A percentile compares a stretch with the other conserved stretches of the same genome.
phyloP scores from a whole-genome alignment of 768 basidiomycete genomes.

The Peribolospora kevripleyi region DNA sequence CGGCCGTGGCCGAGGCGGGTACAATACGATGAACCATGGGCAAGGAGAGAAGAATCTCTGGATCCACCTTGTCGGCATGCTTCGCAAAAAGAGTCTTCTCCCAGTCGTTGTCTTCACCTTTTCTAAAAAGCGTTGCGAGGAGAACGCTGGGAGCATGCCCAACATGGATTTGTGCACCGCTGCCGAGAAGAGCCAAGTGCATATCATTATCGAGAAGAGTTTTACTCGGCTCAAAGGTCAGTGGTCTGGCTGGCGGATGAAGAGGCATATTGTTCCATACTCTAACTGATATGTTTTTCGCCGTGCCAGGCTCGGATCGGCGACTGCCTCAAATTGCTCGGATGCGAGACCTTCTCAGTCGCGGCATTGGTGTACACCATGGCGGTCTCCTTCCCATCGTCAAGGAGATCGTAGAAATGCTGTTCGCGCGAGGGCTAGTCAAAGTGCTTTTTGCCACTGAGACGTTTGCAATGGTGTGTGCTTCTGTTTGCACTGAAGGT shows the following conservation, averaged over 20 bases:
- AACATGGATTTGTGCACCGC: conserved; percentile 70
- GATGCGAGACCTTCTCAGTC: conserved; percentile 66
- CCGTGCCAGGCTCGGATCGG: conserved; percentile 50
- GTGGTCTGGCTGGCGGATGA: not conserved
- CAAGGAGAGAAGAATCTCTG: conserved; percentile 74
- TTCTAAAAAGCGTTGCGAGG: conserved; percentile 90
- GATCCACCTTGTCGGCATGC: conserved; percentile 51
- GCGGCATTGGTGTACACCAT: conserved; percentile 94
- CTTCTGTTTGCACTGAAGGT: not conserved
- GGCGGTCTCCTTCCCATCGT: conserved; percentile 88
- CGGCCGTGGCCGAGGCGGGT: not conserved
- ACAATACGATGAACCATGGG: conserved; percentile 18
- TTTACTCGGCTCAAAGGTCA: conserved; percentile 69
- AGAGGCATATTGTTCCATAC: not conserved
- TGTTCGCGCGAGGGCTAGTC: conserved; percentile 84
- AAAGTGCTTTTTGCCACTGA: conserved; percentile 95
- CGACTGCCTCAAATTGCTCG: conserved; percentile 74
- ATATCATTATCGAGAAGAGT: conserved; percentile 79
- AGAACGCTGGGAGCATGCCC: conserved; percentile 70
- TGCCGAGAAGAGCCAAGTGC: conserved; percentile 88
- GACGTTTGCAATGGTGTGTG: conserved; percentile 89
- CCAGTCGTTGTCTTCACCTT: conserved; percentile 94
- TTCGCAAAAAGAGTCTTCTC: conserved; percentile 62
- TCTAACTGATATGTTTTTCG: not conserved
- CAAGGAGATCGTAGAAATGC: conserved; percentile 93